Base-by-base conservation (phyloP, 164 flowering plant genomes). In the Piper betle region DNA sequence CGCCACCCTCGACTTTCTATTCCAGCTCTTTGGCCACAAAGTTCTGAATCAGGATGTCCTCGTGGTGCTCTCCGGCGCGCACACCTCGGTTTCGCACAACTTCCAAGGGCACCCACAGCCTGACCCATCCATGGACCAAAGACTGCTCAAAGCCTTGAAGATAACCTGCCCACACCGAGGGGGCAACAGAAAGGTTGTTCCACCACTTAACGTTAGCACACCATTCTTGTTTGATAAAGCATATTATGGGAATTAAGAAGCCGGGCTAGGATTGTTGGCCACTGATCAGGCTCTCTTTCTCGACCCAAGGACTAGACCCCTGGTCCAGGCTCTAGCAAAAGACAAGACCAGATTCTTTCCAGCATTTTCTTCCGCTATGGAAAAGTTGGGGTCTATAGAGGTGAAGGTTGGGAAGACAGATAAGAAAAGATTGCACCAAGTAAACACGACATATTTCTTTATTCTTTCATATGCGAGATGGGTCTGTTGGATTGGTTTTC, bases 41-140 rank as follows among this genome's bases (percentile, higher is more conserved):
- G 96, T 94, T 3, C 79, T 93, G 20, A 77, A 79, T 38, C 50
- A 71, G 0, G 70, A 79, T 33, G 99, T 90, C 77, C 68, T 93
- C 0, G 97, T 93, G 1, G 86, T 78, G 11, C 95, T 93, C 37
- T 88, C 95, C 0, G 99, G 99, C 6, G 96, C 99, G 0, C 99
- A 93, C 64, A 80, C 99, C 0, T 93, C 0, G 99, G 99, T 0
- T 88, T 83, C 52, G 73, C 96, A 5, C 66, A 58, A 88, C 69
- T 77, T 63, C n/a, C 61, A 59, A 41, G 12, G 82, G 87, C 20
- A 76, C 86, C 0, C 76, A 71, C 10, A 58, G 17, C 83, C 96
- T 0, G 92, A 86, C 74, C 85, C 90, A 0, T 61, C 68, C n/a
- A 77, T 87, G 5, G 91, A 93, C 43, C 81, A 81, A 1, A 82